A percentile compares a stretch with the other conserved stretches of the same genome.
Conservation (phyloP, 2,329 filamentous ascomycete species). For the Stagonosporopsis chrysanthemi region DNA sequence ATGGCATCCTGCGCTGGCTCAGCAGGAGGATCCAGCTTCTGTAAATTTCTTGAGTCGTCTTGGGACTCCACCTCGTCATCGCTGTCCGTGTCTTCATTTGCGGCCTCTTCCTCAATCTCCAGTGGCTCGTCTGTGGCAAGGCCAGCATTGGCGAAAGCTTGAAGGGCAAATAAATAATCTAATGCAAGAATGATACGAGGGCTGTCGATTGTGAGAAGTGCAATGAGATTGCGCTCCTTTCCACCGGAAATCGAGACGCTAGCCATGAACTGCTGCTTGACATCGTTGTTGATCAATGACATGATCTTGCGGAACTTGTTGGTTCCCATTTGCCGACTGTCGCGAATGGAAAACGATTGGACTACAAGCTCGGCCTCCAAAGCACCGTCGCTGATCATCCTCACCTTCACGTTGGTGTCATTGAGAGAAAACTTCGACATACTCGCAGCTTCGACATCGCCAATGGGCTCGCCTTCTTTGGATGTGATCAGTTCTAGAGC, state of each 20-base stretch:
- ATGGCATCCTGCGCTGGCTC: constrained; percentile 60
- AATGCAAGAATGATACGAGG: constrained; percentile 93
- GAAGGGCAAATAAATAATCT: constrained; percentile 91
- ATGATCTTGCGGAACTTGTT: constrained; percentile 99
- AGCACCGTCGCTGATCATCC: constrained; percentile 90
- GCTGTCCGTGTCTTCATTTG: constrained; percentile 58
- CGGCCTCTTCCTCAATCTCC: constrained; percentile 66
- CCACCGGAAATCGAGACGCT: constrained; percentile 92
- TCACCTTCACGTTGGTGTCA: constrained; percentile 87
- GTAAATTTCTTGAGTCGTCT: constrained; percentile 36
- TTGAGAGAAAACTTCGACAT: constrained; percentile 94
- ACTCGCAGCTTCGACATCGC: constrained; percentile 77
- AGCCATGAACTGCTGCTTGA: constrained; percentile 96
- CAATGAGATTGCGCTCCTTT: constrained; percentile 80
- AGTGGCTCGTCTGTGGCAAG: constrained; percentile 64
- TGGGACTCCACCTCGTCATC: constrained; percentile 47
- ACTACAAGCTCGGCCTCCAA: constrained; percentile 93
- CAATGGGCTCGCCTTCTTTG: constrained; percentile 77
- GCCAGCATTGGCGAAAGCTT: constrained; percentile 79
- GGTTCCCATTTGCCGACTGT: constrained; percentile 85
- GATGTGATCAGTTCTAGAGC: constrained; percentile 87
- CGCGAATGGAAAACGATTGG: constrained; percentile 91
- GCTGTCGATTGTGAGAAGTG: constrained; percentile 92
- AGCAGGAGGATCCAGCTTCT: constrained; percentile 25
- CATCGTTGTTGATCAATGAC: constrained; percentile 92